These are phyloP conservation scores for Cercospora sp. DNA, from an alignment of 2,329 filamentous ascomycete genomes.

Conservation along the genomic window DNA sequence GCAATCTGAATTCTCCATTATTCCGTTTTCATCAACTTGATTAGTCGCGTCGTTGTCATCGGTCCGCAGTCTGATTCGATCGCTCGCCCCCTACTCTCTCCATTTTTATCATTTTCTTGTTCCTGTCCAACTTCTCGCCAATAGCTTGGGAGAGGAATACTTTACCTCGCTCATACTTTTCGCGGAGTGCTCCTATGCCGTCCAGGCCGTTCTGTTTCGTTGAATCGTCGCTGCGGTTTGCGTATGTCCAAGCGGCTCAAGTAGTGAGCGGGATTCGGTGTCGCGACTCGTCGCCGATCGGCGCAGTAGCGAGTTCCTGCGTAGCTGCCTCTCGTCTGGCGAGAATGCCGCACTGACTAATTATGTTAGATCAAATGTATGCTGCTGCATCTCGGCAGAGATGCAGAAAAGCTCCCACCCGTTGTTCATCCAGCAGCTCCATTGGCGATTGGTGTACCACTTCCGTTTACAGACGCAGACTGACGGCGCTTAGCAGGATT, in stretches of 20 bases:
- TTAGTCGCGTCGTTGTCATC: neutral
- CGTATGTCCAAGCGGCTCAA: neutral
- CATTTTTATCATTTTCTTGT: slow-evolving; percentile 2
- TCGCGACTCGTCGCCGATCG: neutral
- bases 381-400: slow-evolving; percentile 7
- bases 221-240: neutral
- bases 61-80: neutral
- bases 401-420: neutral
- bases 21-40: neutral
- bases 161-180: slow-evolving; percentile 2
- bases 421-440: slow-evolving; percentile 23
- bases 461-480: slow-evolving; percentile 26
- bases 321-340: neutral
- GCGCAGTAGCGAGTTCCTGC: neutral
- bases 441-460: slow-evolving; percentile 24
- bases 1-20: neutral
- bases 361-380: slow-evolving; percentile 14
- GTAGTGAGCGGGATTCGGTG: neutral
- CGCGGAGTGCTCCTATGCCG: neutral
- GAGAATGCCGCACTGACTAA: slow-evolving; percentile 1
- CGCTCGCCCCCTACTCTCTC: neutral
- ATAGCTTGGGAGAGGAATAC: slow-evolving; percentile 3
- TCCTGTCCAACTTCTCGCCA: neutral
- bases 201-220: neutral
- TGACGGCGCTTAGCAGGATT: slow-evolving; percentile 39